Percentiles rank a stretch among this genome's conserved stretches.
Evolutionary conservation across 192 early-diverging fungal genomes (phyloP).

Genomic region (Rhizoclosmatium sp.): DNA sequence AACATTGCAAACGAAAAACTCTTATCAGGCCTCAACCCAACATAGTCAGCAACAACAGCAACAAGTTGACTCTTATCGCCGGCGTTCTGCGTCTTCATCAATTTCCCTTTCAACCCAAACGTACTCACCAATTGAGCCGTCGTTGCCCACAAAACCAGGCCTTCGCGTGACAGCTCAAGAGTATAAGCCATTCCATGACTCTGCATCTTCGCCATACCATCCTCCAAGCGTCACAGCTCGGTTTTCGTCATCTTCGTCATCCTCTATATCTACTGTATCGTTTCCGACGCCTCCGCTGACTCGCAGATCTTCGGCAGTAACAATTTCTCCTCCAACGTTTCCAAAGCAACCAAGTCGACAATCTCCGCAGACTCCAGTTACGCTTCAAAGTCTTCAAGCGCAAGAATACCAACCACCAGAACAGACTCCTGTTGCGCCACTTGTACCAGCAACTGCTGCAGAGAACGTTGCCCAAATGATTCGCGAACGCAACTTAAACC

Average conservation of each 20-base stretch:
- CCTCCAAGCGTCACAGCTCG: background rate
- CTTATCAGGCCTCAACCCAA: too few relatives aligned
- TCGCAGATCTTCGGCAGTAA: background rate
- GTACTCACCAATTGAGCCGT: too few relatives aligned
- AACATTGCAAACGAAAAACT: too few relatives aligned
- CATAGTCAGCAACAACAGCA: too few relatives aligned
- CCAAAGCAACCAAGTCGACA: background rate
- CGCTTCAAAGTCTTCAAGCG: background rate
- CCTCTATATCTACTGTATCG: background rate
- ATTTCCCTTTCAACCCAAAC: too few relatives aligned
- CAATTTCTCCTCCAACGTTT: background rate
- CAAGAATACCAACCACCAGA: background rate
- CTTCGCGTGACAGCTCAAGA: constrained; percentile 15
- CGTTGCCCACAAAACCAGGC: background rate
- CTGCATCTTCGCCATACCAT: background rate
- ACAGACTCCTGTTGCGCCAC: background rate
- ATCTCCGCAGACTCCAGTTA: background rate
- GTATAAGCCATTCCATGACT: background rate
- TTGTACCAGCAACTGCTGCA: background rate
- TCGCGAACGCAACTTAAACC: constrained; percentile 28
- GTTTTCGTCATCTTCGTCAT: background rate
- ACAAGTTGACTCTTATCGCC: too few relatives aligned
- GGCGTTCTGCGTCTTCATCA: too few relatives aligned
- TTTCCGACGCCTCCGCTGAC: background rate
- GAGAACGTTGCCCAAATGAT: constrained; percentile 28